Base-by-base conservation (phyloP, 495 filamentous ascomycete species). In the Aspergillus cavernicola region DNA sequence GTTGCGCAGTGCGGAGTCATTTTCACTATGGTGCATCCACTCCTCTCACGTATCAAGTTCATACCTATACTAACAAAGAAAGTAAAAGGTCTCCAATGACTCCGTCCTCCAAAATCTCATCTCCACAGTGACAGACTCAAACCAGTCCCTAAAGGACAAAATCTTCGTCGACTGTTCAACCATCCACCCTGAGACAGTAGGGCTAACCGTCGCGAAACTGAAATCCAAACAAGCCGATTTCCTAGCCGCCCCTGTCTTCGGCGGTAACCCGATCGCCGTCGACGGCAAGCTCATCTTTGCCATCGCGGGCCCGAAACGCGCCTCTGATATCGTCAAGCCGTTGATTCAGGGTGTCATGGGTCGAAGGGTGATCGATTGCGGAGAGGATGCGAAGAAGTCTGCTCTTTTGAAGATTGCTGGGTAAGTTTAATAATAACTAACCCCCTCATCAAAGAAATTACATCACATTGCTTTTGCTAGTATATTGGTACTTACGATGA, bases 121-220 rank as follows among this genome's bases (percentile, higher is more conserved):
- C 46, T 63, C 61, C 26, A 61, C 61, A 5, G 65, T 65, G 13
- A 20, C 68, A 36, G 36, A 52, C 22, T 71, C 70, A 6, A 67
- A 60, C 2, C 59, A 64, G 10, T 69, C 69, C 2, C 60, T 76
- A 13, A 59, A 59, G 12, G 69, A 69, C 53, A 78, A 78, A 62
- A 71, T 78, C 58, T 78, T 78, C 51, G 67, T 78, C 43, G 74
- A 77, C 45, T 76, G 73, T 60, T 76, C 74, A 24, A 78, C 73
- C 12, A 68, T 78, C 13, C 72, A 73, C 41, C 74, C 74, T 0
- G 47, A 69, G 13, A 73, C 69, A 0, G 71, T 76, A 23, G 62
- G 60, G 10, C 52, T 63, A 0, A 67, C 73, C 4, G 66, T 69
- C 13, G 49, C 64, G 4, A 61, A 67, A 41, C 55, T 78, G 20